phyloP scores from a whole-genome alignment of 805 yeast genomes.

The Suhomyces sp. region DNA sequence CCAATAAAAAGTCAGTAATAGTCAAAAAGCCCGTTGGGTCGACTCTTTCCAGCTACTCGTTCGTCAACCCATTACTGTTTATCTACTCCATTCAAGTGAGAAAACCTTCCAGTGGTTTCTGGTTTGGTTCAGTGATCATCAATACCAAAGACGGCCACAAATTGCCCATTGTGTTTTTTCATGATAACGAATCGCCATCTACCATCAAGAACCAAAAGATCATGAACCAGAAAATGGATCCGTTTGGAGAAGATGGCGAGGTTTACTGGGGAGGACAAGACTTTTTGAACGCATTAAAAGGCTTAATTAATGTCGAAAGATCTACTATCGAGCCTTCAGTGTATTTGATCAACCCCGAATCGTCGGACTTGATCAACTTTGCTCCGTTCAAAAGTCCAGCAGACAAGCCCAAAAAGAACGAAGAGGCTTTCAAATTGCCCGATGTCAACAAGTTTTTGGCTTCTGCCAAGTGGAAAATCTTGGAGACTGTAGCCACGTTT shows the following conservation, averaged over 20 bases:
- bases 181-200: conserved; percentile 82
- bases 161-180: conserved; percentile 85
- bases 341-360: conserved; percentile 73
- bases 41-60: conserved; percentile 61
- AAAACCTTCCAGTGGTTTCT: conserved; percentile 81
- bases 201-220: conserved; percentile 60
- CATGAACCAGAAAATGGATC: conserved; percentile 65
- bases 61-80: conserved; percentile 56
- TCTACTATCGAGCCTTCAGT: conserved; percentile 72
- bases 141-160: conserved; percentile 66
- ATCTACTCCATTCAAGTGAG: conserved; percentile 80
- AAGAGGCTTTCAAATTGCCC: conserved; percentile 26
- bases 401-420: conserved; percentile 3
- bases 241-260: conserved; percentile 54
- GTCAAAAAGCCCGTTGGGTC: conserved; percentile 54
- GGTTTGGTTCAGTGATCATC: conserved; percentile 85
- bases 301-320: conserved; percentile 59
- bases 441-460: conserved; percentile 50
- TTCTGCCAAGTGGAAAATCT: conserved; percentile 79
- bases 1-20: conserved; percentile 7
- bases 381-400: conserved; percentile 28
- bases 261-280: conserved; percentile 92
- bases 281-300: conserved; percentile 54
- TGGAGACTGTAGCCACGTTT: conserved; percentile 80
- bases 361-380: conserved; percentile 60